A percentile compares a stretch with the other conserved stretches of the same genome.
These are phyloP conservation scores for Rhodamnia argentea DNA, from an alignment of 345 rosid species.

Conservation along the genomic window DNA sequence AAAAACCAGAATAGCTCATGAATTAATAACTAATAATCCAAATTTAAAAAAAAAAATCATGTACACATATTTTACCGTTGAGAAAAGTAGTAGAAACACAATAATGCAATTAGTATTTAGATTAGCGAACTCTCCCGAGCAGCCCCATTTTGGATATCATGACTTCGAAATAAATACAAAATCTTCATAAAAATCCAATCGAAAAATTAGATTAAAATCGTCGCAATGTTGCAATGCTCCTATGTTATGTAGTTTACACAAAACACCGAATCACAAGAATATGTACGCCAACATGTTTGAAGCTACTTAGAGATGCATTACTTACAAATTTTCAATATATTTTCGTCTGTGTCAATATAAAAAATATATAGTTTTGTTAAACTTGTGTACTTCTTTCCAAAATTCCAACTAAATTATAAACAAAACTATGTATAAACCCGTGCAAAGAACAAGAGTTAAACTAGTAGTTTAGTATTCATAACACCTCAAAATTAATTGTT, in stretches of 20 bases:
- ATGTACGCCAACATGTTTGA: accelerated
- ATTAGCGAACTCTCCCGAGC: no score
- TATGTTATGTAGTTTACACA: background rate
- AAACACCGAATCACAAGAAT: background rate
- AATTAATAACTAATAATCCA: no score
- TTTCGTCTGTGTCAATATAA: background rate
- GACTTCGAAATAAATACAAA: background rate
- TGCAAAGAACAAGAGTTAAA: background rate
- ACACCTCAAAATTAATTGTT: no score
- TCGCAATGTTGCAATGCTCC: background rate
- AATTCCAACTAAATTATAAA: accelerated
- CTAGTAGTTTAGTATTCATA: no score
- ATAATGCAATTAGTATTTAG: no score
- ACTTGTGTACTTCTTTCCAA: background rate
- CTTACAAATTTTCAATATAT: background rate
- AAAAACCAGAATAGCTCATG: no score
- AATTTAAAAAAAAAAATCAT: no score
- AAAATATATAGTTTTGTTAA: background rate
- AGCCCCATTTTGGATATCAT: background rate
- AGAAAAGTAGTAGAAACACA: background rate
- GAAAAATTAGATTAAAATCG: background rate
- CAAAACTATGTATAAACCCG: background rate
- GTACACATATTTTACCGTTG: background rate
- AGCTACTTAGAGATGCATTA: background rate
- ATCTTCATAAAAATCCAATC: no score